Percentiles rank a stretch among this genome's conserved stretches.
These are phyloP conservation scores for Phytophthora gonapodyides DNA, from an alignment of 352 stramenopile species.

Conservation along the genomic window DNA sequence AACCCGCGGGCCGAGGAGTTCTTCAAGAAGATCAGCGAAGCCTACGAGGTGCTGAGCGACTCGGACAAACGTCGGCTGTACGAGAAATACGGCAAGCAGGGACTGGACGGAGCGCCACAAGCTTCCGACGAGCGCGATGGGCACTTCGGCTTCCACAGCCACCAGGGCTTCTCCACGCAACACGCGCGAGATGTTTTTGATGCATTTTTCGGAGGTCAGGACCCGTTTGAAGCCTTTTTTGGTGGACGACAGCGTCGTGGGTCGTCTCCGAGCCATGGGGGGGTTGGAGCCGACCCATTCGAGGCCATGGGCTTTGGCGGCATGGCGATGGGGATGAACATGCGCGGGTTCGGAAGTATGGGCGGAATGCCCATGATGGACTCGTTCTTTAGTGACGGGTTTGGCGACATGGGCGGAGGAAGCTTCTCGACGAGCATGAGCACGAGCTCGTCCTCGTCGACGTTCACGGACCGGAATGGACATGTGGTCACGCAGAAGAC, in stretches of 20 bases:
- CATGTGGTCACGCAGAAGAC: slow-evolving; percentile 80
- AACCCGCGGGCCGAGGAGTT: slow-evolving; percentile 81
- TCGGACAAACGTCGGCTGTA: slow-evolving; percentile 60
- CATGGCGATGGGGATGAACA: slow-evolving; percentile 27
- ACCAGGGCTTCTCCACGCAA: slow-evolving; percentile 48
- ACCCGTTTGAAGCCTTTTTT: slow-evolving; percentile 70
- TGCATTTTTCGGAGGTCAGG: slow-evolving; percentile 60
- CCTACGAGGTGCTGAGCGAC: slow-evolving; percentile 91
- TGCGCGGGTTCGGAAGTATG: slow-evolving; percentile 45
- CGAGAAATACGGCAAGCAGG: slow-evolving; percentile 50
- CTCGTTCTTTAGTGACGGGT: slow-evolving; percentile 54
- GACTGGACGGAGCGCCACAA: slow-evolving; percentile 15
- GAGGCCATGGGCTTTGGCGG: slow-evolving; percentile 44
- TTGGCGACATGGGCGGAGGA: slow-evolving; percentile 24
- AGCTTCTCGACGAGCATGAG: slow-evolving; percentile 50
- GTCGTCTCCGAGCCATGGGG: slow-evolving; percentile 20
- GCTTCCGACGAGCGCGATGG: slow-evolving; percentile 1
- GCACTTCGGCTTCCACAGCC: slow-evolving; percentile 34
- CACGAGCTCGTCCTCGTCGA: slow-evolving; percentile 66
- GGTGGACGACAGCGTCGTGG: slow-evolving; percentile 20
- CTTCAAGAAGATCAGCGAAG: slow-evolving; percentile 91
- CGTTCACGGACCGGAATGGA: slow-evolving; percentile 69
- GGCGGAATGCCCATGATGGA: slow-evolving; percentile 46
- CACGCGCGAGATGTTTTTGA: slow-evolving; percentile 77
- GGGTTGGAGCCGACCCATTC: slow-evolving; percentile 38